phyloP scores from a whole-genome alignment of 768 basidiomycete genomes.

The Leccinum imitatum region DNA sequence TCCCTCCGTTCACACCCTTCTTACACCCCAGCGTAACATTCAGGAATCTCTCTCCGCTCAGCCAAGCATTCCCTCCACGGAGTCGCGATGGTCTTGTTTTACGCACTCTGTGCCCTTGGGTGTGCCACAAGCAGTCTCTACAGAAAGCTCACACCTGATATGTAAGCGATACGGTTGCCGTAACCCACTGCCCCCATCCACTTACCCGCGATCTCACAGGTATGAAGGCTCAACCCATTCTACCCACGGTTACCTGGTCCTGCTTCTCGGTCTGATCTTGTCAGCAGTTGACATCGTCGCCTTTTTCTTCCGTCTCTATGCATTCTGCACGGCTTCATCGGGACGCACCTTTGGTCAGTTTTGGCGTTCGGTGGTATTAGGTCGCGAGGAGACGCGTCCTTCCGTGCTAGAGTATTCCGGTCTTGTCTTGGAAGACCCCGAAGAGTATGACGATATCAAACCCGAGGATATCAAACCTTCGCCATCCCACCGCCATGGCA shows the following conservation, averaged over 20 bases:
- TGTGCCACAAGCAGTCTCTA: conserved; percentile 70
- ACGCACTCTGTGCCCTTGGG: conserved; percentile 58
- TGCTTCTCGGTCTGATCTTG: conserved; percentile 46
- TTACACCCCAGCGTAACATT: background rate
- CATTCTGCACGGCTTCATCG: conserved; percentile 45
- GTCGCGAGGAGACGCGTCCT: conserved; percentile 36
- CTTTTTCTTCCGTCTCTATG: conserved; percentile 48
- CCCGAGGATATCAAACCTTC: conserved; percentile 42
- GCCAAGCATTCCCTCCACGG: conserved; percentile 67
- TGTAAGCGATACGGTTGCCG: conserved; percentile 48
- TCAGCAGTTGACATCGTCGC: conserved; percentile 55
- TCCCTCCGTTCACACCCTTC: background rate
- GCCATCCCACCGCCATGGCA: conserved; percentile 35
- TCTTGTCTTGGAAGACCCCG: conserved; percentile 54
- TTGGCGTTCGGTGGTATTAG: conserved; percentile 58
- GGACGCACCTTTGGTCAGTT: conserved; percentile 48
- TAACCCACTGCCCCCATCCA: conserved; percentile 3
- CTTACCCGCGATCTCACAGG: conserved; percentile 41
- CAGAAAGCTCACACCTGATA: conserved; percentile 75
- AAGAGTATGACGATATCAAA: conserved; percentile 48
- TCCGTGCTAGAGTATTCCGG: conserved; percentile 51
- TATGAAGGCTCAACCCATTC: conserved; percentile 67
- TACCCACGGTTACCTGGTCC: conserved; percentile 57
- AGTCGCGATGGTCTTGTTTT: conserved; percentile 61
- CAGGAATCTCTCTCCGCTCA: conserved; percentile 80